These are phyloP conservation scores for Haematococcus sp. DNA, from an alignment of 139 green algal genomes.

Conservation along the genomic window DNA sequence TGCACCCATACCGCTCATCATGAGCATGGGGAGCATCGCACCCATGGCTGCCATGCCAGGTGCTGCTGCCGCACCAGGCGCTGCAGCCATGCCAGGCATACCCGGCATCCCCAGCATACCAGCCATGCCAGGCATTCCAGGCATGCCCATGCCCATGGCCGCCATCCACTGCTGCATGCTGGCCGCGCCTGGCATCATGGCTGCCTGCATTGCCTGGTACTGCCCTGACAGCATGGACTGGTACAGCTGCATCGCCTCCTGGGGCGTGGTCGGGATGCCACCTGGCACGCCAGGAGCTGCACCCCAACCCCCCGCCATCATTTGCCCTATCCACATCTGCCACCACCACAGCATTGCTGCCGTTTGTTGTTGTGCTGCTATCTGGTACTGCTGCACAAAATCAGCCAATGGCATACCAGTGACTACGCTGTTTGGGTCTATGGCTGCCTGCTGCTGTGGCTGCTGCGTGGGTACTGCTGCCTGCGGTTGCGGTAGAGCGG, in stretches of 20 bases:
- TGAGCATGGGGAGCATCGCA: too few relatives aligned
- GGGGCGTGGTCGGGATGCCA: not conserved
- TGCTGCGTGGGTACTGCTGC: too few relatives aligned
- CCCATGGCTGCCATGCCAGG: not conserved
- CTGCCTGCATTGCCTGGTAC: conserved; percentile 12
- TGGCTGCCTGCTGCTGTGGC: too few relatives aligned
- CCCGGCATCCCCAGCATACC: conserved; percentile 5
- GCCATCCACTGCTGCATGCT: not conserved
- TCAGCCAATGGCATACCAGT: conserved; percentile 41
- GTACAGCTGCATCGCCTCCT: not conserved
- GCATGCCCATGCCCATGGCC: not conserved
- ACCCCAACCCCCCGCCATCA: conserved; percentile 18
- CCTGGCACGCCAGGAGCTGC: not conserved
- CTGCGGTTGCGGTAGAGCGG: too few relatives aligned
- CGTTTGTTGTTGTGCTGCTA: conserved; percentile 43
- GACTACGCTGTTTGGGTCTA: conserved; percentile 12
- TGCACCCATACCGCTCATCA: too few relatives aligned
- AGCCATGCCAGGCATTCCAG: not conserved
- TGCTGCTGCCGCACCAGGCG: not conserved
- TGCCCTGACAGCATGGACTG: not conserved
- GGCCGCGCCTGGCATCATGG: conserved; percentile 5
- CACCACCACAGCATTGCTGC: conserved; percentile 41
- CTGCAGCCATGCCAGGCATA: not conserved
- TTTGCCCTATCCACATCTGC: conserved; percentile 40
- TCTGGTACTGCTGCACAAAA: conserved; percentile 48